Evolutionary conservation across 371 early-diverging fungal genomes (phyloP), one percentile per base, ranked within the genome.

Genomic region (Saksenaea vasiformis): DNA sequence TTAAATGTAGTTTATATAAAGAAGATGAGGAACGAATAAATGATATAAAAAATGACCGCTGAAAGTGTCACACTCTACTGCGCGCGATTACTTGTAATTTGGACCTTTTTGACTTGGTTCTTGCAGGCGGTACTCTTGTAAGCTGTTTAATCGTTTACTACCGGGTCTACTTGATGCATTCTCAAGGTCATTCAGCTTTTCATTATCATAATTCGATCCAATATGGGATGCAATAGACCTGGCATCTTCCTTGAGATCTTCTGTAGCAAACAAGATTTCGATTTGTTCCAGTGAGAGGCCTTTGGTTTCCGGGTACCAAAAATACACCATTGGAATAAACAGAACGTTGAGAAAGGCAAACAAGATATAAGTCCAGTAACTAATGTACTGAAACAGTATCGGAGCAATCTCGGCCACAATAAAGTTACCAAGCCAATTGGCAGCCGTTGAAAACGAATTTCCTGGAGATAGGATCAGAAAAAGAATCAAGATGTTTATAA

Each of bases 401-500:
- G 72, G 72, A 28, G 72, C 56, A 35, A 71, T 58, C 39, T 64
- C 59, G 55, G 71, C 64, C 19, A 70, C 71, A 24, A 70, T 58
- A 60, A 70, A 66, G 68, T 80, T 83, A 41, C 64, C 69, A 55
- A 66, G 64, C 85, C 85, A 87, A 76, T 87, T 86, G 62, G 86
- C 74, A 64, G 82, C 76, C 28, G 86, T 87, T 58, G 79, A 64
- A 31, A 71, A 58, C 17, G 72, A 67, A 60, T 67, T 71, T 34
- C 72, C 72, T 57, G 60, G 8, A 28, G 60, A 17, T 15, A 44
- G 51, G 7, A 5, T 31, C 14, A 34, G 35, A 8, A 28, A 51
- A 15, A 60, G 15, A 41, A 44, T 28, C 28, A 17, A 41, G 19
- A 41, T 10, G 43, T 8, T 41, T 41, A 22, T 17, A 17, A 4